These are phyloP conservation scores for Lasiodiplodia sp. DNA, from an alignment of 2,329 filamentous ascomycete genomes.

Conservation along the genomic window DNA sequence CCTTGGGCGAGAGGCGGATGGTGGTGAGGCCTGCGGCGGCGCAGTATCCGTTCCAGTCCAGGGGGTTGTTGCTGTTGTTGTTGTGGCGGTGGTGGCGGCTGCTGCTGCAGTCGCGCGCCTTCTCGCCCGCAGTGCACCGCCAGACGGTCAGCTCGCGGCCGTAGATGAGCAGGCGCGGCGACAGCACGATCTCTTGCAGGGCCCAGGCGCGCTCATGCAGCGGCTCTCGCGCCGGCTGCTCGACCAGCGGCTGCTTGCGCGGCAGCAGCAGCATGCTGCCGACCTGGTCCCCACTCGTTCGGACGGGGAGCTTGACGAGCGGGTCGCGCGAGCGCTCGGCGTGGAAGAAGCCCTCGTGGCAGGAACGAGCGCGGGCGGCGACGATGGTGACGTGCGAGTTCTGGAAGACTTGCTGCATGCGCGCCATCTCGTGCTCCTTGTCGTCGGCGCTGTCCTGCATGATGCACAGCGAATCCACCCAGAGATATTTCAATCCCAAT, in stretches of 20 bases:
- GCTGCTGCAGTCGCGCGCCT: slow-evolving; percentile 8
- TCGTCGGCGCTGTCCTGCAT: slow-evolving; percentile 26
- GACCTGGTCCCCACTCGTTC: background rate
- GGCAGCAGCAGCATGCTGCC: slow-evolving; percentile 11
- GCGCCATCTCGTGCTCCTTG: slow-evolving; percentile 24
- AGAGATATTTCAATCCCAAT: slow-evolving; percentile 29
- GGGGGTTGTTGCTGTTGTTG: slow-evolving; percentile 2
- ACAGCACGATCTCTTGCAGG: slow-evolving; percentile 28
- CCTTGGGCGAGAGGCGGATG: slow-evolving; percentile 22
- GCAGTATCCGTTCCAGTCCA: slow-evolving; percentile 31
- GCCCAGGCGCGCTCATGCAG: slow-evolving; percentile 30
- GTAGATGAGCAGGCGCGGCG: slow-evolving; percentile 27
- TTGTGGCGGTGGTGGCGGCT: slow-evolving; percentile 2
- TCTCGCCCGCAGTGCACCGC: slow-evolving; percentile 20
- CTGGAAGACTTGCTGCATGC: slow-evolving; percentile 24
- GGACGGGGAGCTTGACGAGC: slow-evolving; percentile 10
- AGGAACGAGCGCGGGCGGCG: slow-evolving; percentile 11
- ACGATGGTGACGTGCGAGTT: slow-evolving; percentile 24
- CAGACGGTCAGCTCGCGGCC: slow-evolving; percentile 23
- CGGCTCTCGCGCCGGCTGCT: slow-evolving; percentile 7
- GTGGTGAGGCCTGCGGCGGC: slow-evolving; percentile 25
- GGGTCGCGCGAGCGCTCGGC: slow-evolving; percentile 8
- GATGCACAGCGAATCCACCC: slow-evolving; percentile 31
- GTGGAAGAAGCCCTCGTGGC: slow-evolving; percentile 17
- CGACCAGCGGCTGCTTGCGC: slow-evolving; percentile 12